Evolutionary conservation across 148 eudicot genomes (phyloP), one percentile per base, ranked within the genome.

Genomic region (Diospyros kaki): DNA sequence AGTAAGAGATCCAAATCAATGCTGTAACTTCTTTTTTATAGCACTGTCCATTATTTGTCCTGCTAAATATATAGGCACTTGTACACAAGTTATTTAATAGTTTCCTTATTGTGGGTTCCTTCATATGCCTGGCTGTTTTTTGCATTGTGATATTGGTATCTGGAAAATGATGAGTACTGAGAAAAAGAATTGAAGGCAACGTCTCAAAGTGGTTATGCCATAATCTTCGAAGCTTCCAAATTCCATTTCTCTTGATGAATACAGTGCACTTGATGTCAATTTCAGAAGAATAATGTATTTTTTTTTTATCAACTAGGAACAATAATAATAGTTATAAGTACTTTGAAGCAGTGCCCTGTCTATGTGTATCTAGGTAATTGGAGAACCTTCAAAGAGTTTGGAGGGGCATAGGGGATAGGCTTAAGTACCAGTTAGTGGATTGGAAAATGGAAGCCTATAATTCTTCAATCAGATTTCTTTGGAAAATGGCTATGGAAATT

Each of bases 1-100:
- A 76, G 98, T 92, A 88, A 88, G 88, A 50, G 48, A 68, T 66
- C 59, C 65, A 58, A 44, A 14, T 17, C 15, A 44, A 48, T 48
- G n/a, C 15, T 63, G 46, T 64, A 6, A 8, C 9, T 55, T 41
- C 2, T 40, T 51, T 3, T 28, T 45, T 40, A 55, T 44, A 64
- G 40, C 28, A 44, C 9, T 44, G 10, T 55, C 17, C 13, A 5
- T 56, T 18, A 44, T 53, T 39, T 68, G 74, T 68, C 72, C 28
- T 13, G n/a, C 58, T 11, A n/a, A 18, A 45, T 50, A 2, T 43
- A 28, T 53, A 15, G 0, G 9, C 12, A 3, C 14, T 3, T 68
- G 2, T 28, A 10, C 71, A 50, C 38, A 50, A 13, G 14, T 68
- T 53, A 67, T 48, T 67, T 43, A 46, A 43, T 10, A 68, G 14